These are phyloP conservation scores for Xylariaceae sp. DNA, from an alignment of 2,329 filamentous ascomycete species.

Conservation along the genomic window DNA sequence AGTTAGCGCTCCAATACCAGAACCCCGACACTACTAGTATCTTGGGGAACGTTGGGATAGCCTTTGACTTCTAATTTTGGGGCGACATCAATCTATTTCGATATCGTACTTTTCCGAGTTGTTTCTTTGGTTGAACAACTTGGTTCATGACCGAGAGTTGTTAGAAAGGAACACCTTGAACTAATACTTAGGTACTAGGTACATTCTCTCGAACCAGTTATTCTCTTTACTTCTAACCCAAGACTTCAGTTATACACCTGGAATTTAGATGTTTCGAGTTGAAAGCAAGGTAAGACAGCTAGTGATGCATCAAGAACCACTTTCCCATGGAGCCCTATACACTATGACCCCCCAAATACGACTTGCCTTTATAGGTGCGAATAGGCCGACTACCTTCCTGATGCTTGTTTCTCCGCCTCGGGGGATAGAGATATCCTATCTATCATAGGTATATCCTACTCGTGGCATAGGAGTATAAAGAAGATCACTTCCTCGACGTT, in stretches of 20 bases:
- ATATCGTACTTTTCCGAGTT: constrained; percentile 1
- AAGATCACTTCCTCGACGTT: constrained; percentile 8
- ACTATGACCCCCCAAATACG: constrained; percentile 19
- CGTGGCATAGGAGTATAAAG: constrained; percentile 29
- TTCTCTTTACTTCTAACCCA: constrained; percentile 2
- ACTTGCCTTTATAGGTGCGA: constrained; percentile 31
- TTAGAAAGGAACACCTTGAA: not conserved
- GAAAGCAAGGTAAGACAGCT: constrained; percentile 9
- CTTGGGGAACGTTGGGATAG: not conserved
- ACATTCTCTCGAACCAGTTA: constrained; percentile 4
- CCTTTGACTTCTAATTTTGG: not conserved
- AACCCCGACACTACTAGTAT: not conserved
- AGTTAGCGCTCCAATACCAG: constrained; percentile 23
- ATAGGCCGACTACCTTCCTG: constrained; percentile 29
- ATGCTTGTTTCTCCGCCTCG: constrained; percentile 9
- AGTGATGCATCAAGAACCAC: constrained; percentile 15
- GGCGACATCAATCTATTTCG: not conserved
- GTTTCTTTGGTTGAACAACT: constrained; percentile 2
- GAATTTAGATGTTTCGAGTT: constrained; percentile 1
- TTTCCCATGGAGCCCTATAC: constrained; percentile 3
- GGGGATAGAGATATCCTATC: constrained; percentile 21
- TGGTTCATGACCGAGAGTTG: not conserved
- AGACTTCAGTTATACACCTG: not conserved
- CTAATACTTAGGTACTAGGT: not conserved
- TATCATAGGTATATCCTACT: not conserved